A percentile compares a stretch with the other conserved stretches of the same genome.
Conservation (phyloP, 805 yeast species). For the Metschnikowia rubicola region DNA sequence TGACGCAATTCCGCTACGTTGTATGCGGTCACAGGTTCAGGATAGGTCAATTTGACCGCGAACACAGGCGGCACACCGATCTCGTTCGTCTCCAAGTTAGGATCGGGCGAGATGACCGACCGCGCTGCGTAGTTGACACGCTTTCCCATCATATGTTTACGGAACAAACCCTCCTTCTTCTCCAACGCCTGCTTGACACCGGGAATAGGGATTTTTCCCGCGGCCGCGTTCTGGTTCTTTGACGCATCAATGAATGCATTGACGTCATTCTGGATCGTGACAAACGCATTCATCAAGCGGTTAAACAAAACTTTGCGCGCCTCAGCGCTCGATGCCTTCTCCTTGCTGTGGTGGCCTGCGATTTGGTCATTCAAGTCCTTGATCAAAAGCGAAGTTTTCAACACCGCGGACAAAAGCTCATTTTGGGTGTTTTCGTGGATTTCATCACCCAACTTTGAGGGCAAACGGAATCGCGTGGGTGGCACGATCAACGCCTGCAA, state of each 20-base stretch:
- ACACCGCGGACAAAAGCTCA: constrained; percentile 74
- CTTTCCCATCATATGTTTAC: constrained; percentile 99
- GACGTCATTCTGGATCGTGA: constrained; percentile 90
- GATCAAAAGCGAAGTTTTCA: constrained; percentile 76
- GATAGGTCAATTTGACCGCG: constrained; percentile 92
- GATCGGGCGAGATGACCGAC: constrained; percentile 98
- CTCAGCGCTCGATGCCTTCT: constrained; percentile 56
- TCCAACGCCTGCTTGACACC: constrained; percentile 97
- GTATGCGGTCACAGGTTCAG: constrained; percentile 94
- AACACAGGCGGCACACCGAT: constrained; percentile 99
- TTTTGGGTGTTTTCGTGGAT: constrained; percentile 93
- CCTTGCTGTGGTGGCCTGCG: constrained; percentile 44
- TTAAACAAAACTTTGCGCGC: constrained; percentile 77
- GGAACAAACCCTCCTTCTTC: constrained; percentile 96
- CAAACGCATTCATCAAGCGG: constrained; percentile 93
- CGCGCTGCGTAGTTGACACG: constrained; percentile 99
- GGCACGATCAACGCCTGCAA: constrained; percentile 88
- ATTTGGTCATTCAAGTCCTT: constrained; percentile 88
- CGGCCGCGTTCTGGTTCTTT: constrained; percentile 72
- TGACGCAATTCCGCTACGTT: constrained; percentile 87
- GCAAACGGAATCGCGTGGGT: constrained; percentile 93
- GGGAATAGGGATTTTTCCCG: constrained; percentile 75
- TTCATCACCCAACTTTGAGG: constrained; percentile 96
- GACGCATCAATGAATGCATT: constrained; percentile 91
- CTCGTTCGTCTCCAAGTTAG: constrained; percentile 94